Base-by-base conservation (phyloP, 331 rosid species). In the Malus hybrid region DNA sequence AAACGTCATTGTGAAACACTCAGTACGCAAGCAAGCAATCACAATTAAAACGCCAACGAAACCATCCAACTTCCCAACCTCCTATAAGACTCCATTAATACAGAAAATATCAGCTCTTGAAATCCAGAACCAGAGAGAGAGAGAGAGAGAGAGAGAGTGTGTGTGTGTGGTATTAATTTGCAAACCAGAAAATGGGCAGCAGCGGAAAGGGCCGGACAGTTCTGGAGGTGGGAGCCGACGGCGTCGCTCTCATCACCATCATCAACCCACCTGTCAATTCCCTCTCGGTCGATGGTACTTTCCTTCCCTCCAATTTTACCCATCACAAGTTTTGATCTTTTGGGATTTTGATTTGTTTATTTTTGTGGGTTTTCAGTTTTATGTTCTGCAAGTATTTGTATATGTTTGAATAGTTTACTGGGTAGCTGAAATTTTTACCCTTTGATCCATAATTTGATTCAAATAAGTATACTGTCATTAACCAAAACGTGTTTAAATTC, bases 251-350 rank as follows among this genome's bases (percentile, higher is more conserved):
- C 70, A 88, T 91, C 86, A 94, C 97, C 78, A 80, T 93, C 80
- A 76, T 91, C 88, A 86, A 94, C 71, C 98, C 98, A 68, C 98
- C 98, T 44, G 97, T 94, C 69, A 94, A 94, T 83, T 88, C 98
- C 55, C 96, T 94, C 75, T 94, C 98, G 11, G 76, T 84, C 57
- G 96, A 94, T 74, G 98, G 98, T 86, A 83, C n/a, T 16, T n/a
- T 54, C 66, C 46, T 13, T 73, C 29, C 24, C 32, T 52, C 44
- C 62, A 62, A 14, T 29, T 55, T 71, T 72, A 63, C 57, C 71
- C 61, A 2, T 8, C 52, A 52, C 13, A 56, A 2, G 50, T 44
- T 44, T 44, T 44, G 50, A 44, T 44, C 14, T 44, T 42, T 44
- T 44, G 14, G 48, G 50, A 44, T 44, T 11, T 44, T 44, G 50